phyloP scores from a whole-genome alignment of 345 rosid genomes.

The Syzygium jambos region DNA sequence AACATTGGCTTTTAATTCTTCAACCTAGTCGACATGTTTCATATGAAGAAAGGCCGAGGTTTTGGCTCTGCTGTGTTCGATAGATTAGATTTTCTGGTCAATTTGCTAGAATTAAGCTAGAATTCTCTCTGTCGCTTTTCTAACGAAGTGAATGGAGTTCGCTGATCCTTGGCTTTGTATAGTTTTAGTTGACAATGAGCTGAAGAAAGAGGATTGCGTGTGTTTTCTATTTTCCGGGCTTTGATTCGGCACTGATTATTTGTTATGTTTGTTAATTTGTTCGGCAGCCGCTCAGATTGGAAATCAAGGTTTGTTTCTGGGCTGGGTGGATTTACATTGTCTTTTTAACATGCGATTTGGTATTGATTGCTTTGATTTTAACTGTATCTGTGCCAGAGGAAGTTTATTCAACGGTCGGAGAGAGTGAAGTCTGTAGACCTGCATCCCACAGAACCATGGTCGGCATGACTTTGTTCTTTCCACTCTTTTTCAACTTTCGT shows the following conservation, averaged over 20 bases:
- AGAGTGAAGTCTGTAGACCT: slow-evolving; percentile 51
- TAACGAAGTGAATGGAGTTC: not conserved
- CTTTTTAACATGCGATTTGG: not conserved
- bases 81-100: not conserved
- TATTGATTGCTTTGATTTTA: not conserved
- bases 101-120: not conserved
- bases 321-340: not conserved
- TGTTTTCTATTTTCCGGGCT: not conserved
- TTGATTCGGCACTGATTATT: not conserved
- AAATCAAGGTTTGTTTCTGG: slow-evolving; percentile 26
- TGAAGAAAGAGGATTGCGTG: not conserved
- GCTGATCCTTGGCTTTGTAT: not conserved
- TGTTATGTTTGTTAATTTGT: not conserved
- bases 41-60: not conserved
- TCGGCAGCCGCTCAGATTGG: slow-evolving; percentile 44
- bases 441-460: slow-evolving; percentile 56
- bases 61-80: not conserved
- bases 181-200: not conserved
- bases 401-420: slow-evolving; percentile 47
- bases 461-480: not conserved
- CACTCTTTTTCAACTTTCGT: not conserved
- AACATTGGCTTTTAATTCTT: not conserved
- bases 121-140: not conserved
- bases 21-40: too few species aligned
- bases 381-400: slow-evolving; percentile 22